These are phyloP conservation scores for Raphanus sativus DNA, from an alignment of 345 rosid species.

Conservation along the genomic window DNA sequence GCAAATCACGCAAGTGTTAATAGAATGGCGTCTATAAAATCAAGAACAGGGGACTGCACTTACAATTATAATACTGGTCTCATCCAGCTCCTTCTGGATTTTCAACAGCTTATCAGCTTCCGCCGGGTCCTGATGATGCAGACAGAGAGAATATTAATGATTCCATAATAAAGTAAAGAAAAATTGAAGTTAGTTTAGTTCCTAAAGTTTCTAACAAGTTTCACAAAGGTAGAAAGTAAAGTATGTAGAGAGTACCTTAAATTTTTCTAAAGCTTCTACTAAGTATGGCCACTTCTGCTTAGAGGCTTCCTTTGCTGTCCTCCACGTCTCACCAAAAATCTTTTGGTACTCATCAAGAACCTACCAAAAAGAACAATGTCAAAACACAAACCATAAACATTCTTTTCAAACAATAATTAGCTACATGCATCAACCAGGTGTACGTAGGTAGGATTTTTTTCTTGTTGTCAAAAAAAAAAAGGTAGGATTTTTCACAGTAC, in stretches of 20 bases:
- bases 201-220: not conserved
- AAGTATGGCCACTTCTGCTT: slow-evolving; percentile 80
- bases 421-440: not conserved
- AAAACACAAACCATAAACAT: not conserved
- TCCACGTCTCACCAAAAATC: slow-evolving; percentile 67
- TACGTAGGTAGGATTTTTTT: not conserved
- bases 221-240: not conserved
- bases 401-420: not conserved
- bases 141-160: not conserved
- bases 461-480: no score
- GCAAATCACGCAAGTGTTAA: not conserved
- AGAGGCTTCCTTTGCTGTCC: slow-evolving; percentile 54
- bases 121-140: slow-evolving; percentile 75
- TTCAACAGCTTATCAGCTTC: slow-evolving; percentile 96
- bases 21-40: not conserved
- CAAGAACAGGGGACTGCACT: slow-evolving; percentile 33
- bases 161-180: not conserved
- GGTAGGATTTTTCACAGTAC: slow-evolving; percentile 33
- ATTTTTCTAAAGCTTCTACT: slow-evolving; percentile 67
- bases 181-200: not conserved
- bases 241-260: slow-evolving; percentile 50
- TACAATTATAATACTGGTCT: slow-evolving; percentile 93
- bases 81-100: slow-evolving; percentile 95
- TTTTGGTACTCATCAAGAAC: slow-evolving; percentile 91
- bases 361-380: slow-evolving; percentile 40